A percentile compares a stretch with the other conserved stretches of the same genome.
Evolutionary conservation across 2,329 filamentous ascomycete genomes (phyloP).

Genomic region (Ascochyta koolunga): DNA sequence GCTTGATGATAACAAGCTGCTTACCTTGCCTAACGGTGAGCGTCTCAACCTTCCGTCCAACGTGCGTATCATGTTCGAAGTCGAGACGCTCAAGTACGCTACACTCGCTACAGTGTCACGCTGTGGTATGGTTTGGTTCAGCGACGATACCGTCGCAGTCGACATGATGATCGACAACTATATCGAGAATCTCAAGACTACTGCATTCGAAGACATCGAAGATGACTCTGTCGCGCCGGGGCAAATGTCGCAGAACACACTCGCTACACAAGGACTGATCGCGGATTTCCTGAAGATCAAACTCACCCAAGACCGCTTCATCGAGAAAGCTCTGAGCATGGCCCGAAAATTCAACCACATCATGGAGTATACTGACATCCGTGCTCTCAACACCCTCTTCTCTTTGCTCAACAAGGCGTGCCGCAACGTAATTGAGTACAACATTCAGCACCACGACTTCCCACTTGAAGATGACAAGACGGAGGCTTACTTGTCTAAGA

Average conservation of each 20-base stretch:
- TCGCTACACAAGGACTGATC: constrained; percentile 78
- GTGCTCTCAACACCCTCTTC: constrained; percentile 90
- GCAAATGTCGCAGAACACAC: constrained; percentile 64
- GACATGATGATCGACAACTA: constrained; percentile 94
- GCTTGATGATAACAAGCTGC: constrained; percentile 96
- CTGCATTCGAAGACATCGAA: constrained; percentile 92
- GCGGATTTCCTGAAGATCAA: constrained; percentile 79
- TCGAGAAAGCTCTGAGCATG: constrained; percentile 75
- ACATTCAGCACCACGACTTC: constrained; percentile 92
- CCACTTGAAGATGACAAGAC: constrained; percentile 88
- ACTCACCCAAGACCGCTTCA: constrained; percentile 79
- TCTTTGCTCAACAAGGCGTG: constrained; percentile 94
- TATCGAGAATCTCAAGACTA: constrained; percentile 78
- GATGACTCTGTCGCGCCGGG: constrained; percentile 77
- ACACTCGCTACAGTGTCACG: constrained; percentile 98
- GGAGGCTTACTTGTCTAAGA: constrained; percentile 90
- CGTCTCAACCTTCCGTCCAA: constrained; percentile 93
- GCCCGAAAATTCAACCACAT: constrained; percentile 87
- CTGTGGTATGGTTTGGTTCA: constrained; percentile 99
- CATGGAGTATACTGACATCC: constrained; percentile 95
- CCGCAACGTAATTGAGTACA: constrained; percentile 92
- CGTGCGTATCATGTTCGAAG: constrained; percentile 99
- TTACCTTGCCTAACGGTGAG: constrained; percentile 96
- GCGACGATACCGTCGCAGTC: constrained; percentile 92
- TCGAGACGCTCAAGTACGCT: constrained; percentile 96